Evolutionary conservation across 179 eudicot genomes (phyloP), one percentile per base, ranked within the genome.

Genomic region (Silene noctiflora): DNA sequence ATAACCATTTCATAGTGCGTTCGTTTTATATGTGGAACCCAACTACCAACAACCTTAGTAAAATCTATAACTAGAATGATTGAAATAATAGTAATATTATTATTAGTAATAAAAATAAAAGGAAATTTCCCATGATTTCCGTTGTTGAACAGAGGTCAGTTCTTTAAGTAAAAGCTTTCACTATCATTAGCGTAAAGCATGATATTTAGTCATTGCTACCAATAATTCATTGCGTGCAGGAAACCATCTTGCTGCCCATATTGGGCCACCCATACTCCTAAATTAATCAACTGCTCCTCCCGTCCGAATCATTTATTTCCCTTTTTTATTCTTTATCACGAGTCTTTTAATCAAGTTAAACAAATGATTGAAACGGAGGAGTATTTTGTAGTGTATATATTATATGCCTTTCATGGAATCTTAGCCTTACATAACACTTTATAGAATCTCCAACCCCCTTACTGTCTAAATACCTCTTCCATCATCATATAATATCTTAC

Each of bases 181-280:
- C 24, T 51, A 51, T 72, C 60, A 76, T 17, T 58, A 61, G 61
- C 69, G 77, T 79, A 67, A 79, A 79, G 69, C 74, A 68, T 59
- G 22, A 27, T 29, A 29, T 29, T 53, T 25, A 48, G 42, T 19
- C 61, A 25, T 71, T 33, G 56, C 3, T 16, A 33, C 61, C 13
- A n/a, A 65, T 11, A 67, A 68, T 39, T 73, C 65, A 81, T 90
- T 81, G 89, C 89, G 87, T 87, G 91, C 84, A 80, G 25, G 80
- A 79, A 80, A 80, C 77, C 74, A 71, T 71, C 74, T 60, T 73
- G 6, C 62, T 62, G 22, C 59, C 68, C n/a, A 48, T 19, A 61
- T 61, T 51, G 63, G 67, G 73, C 61, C 74, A 61, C 25, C 66
- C 33, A 19, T 19, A 53, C 17, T 24, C 44, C 17, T 63, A 12